phyloP scores from a whole-genome alignment of 2,329 filamentous ascomycete species.

The Cryphonectria japonica region DNA sequence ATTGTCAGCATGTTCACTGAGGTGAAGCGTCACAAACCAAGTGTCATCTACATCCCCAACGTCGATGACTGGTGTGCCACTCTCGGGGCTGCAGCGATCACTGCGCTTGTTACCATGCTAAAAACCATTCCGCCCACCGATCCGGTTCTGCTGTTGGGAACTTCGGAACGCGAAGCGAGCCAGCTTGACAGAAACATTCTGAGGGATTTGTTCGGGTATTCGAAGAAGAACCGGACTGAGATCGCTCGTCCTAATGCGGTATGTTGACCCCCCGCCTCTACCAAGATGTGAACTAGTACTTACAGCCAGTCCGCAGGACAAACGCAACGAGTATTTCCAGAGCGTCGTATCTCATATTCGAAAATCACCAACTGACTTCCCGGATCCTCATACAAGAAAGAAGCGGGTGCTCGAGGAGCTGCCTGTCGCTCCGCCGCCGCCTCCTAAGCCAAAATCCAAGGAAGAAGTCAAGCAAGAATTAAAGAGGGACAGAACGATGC shows the following conservation, averaged over 20 bases:
- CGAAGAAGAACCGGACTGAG: conserved; percentile 74
- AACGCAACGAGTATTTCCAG: conserved; percentile 80
- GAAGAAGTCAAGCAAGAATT: conserved; percentile 80
- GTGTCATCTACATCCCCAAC: conserved; percentile 91
- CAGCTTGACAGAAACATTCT: conserved; percentile 67
- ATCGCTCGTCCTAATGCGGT: conserved; percentile 70
- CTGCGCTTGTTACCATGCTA: conserved; percentile 82
- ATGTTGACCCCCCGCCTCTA: conserved; percentile 37
- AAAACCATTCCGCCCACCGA: conserved; percentile 86
- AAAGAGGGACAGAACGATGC: conserved; percentile 78
- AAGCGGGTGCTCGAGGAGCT: conserved; percentile 80
- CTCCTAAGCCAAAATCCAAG: conserved; percentile 70
- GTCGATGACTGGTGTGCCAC: conserved; percentile 83
- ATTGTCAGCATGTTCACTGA: conserved; percentile 91
- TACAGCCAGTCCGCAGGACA: conserved; percentile 42
- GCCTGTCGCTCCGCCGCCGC: conserved; percentile 72
- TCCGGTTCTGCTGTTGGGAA: conserved; percentile 84
- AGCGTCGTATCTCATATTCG: conserved; percentile 75
- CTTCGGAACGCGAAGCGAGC: conserved; percentile 71
- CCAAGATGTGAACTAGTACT: conserved; percentile 2
- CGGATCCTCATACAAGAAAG: conserved; percentile 83
- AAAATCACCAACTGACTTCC: conserved; percentile 82
- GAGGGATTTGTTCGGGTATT: conserved; percentile 83
- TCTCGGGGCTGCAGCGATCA: conserved; percentile 66
- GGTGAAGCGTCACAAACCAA: conserved; percentile 91